A percentile compares a stretch with the other conserved stretches of the same genome.
Conservation (phyloP, 768 basidiomycete species). For the Artomyces pyxidatus region DNA sequence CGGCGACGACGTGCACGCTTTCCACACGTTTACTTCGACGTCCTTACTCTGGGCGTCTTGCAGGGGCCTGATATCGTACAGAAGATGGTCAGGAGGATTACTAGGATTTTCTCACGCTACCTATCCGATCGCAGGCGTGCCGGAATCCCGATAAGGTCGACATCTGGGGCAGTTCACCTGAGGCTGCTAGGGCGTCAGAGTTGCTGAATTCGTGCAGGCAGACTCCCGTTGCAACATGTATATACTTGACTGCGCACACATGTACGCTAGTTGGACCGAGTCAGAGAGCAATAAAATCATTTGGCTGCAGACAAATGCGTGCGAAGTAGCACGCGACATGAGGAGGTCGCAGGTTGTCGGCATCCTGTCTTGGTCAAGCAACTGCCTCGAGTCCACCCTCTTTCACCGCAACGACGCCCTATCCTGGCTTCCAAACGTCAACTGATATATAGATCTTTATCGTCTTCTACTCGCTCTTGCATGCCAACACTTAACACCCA, state of each 20-base stretch:
- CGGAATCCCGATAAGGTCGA: too few relatives aligned
- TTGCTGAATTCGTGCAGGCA: too few relatives aligned
- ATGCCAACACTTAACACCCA: slow-evolving; percentile 13
- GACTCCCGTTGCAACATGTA: too few relatives aligned
- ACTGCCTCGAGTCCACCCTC: slow-evolving; percentile 6
- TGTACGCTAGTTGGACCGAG: background rate
- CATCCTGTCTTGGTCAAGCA: background rate
- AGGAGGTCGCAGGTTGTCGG: background rate
- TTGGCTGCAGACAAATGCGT: background rate
- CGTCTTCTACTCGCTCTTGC: slow-evolving; percentile 11
- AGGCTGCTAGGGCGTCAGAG: too few relatives aligned
- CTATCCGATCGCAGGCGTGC: background rate
- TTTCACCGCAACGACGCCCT: slow-evolving; percentile 5
- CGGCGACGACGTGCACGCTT: too few relatives aligned
- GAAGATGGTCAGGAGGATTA: too few relatives aligned
- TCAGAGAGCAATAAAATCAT: background rate
- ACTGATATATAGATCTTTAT: slow-evolving; percentile 14
- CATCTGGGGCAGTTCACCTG: too few relatives aligned
- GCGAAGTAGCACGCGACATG: slow-evolving; percentile 13
- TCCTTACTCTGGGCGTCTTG: too few relatives aligned
- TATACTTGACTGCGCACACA: background rate
- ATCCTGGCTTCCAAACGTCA: background rate
- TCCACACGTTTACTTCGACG: too few relatives aligned
- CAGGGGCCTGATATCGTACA: too few relatives aligned
- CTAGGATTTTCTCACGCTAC: background rate